Evolutionary conservation across 1,139 yeast species (phyloP).

Genomic region (Scheffersomyces lignicola): DNA sequence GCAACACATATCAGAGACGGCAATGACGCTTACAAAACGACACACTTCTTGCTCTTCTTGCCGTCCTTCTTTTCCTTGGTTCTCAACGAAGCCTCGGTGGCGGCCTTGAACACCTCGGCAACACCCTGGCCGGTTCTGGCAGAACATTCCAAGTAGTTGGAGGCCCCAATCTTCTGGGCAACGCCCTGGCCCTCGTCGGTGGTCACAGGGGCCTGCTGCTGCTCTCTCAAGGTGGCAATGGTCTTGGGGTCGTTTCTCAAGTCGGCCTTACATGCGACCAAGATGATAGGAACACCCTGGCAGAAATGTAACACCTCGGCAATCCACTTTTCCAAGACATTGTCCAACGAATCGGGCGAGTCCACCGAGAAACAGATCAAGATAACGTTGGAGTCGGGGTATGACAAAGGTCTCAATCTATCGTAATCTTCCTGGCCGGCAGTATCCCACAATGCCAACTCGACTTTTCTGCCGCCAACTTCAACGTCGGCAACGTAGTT

Average conservation of each 20-base stretch:
- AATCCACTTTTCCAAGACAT: slow-evolving; percentile 94
- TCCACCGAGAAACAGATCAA: slow-evolving; percentile 90
- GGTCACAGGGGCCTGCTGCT: slow-evolving; percentile 75
- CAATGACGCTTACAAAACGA: slow-evolving; percentile 57
- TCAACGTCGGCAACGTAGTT: slow-evolving; percentile 94
- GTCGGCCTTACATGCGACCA: slow-evolving; percentile 92
- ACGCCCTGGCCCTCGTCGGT: slow-evolving; percentile 79
- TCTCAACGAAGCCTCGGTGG: slow-evolving; percentile 83
- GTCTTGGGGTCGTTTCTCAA: slow-evolving; percentile 81
- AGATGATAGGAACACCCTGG: slow-evolving; percentile 90
- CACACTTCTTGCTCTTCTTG: slow-evolving; percentile 55
- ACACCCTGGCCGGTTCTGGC: slow-evolving; percentile 91
- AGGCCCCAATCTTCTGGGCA: slow-evolving; percentile 85
- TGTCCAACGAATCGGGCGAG: slow-evolving; percentile 88
- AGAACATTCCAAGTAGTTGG: slow-evolving; percentile 87
- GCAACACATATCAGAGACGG: too few species aligned
- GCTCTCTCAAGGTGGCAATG: slow-evolving; percentile 71
- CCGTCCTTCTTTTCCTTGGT: slow-evolving; percentile 58
- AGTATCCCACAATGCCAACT: slow-evolving; percentile 96
- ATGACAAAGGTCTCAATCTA: slow-evolving; percentile 88
- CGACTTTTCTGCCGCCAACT: slow-evolving; percentile 92
- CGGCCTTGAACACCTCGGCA: slow-evolving; percentile 88
- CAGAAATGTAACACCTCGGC: slow-evolving; percentile 93
- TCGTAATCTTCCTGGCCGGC: slow-evolving; percentile 98
- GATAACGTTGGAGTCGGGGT: slow-evolving; percentile 91